Conservation (phyloP, 1,284 basidiomycete genomes). For the Sanghuangporus baumii region DNA sequence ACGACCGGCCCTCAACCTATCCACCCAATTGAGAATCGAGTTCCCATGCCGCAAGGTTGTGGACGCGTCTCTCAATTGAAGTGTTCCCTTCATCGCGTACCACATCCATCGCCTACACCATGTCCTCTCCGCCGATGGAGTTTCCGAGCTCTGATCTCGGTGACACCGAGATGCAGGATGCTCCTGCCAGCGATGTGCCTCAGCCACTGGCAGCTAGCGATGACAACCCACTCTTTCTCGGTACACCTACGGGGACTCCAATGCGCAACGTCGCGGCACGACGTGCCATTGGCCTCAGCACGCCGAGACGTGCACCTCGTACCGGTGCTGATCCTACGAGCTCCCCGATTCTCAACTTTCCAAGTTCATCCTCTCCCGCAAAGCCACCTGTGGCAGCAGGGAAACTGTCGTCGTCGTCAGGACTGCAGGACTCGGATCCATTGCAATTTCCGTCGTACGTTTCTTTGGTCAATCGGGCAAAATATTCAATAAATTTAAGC, state of each 20-base stretch:
- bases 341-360: constrained; percentile 64
- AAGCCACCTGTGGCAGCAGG: constrained; percentile 34
- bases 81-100: not conserved
- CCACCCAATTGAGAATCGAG: not conserved
- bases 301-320: constrained; percentile 49
- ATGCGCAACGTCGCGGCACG: constrained; percentile 46
- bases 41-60: not conserved
- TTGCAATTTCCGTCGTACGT: constrained; percentile 57
- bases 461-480: constrained; percentile 3
- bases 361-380: constrained; percentile 60
- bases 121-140: constrained; percentile 23
- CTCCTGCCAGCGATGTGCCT: constrained; percentile 1
- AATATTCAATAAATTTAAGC: constrained; percentile 4
- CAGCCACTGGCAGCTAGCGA: constrained; percentile 15
- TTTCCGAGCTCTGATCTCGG: constrained; percentile 22
- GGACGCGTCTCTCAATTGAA: constrained; percentile 3
- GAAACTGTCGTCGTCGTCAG: constrained; percentile 24
- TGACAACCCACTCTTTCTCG: constrained; percentile 50
- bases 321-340: constrained; percentile 54
- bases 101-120: not conserved
- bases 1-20: constrained; percentile 7
- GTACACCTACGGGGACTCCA: constrained; percentile 51
- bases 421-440: constrained; percentile 49
- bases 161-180: constrained; percentile 19
- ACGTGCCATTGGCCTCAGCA: constrained; percentile 56